Conservation (phyloP, 345 rosid genomes). For the Stellera chamaejasme region DNA sequence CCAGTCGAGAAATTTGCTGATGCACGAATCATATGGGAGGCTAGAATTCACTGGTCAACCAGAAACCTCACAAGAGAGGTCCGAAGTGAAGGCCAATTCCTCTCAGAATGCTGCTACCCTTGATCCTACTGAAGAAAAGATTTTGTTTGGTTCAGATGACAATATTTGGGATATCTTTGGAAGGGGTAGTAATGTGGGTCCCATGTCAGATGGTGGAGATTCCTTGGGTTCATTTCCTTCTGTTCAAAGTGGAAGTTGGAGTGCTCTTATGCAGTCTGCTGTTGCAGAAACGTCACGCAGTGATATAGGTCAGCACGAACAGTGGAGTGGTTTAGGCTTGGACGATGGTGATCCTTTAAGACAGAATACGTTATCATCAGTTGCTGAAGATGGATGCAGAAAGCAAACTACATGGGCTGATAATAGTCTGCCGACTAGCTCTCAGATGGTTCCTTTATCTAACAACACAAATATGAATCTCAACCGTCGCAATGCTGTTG, state of each 20-base stretch:
- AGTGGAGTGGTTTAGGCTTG: constrained; percentile 39
- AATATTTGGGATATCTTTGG: constrained; percentile 80
- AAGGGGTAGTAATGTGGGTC: constrained; percentile 29
- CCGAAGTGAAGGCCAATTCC: constrained; percentile 21
- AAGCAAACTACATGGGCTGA: constrained; percentile 30
- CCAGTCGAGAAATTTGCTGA: constrained; percentile 25
- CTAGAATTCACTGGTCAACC: constrained; percentile 30
- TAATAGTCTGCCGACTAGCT: constrained; percentile 22
- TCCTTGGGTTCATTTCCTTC: constrained; percentile 48
- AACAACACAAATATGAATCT: constrained; percentile 17
- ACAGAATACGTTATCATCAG: constrained; percentile 20
- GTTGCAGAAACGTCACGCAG: constrained; percentile 76
- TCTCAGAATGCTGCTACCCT: constrained; percentile 54
- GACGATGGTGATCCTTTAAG: constrained; percentile 22
- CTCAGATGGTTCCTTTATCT: constrained; percentile 21
- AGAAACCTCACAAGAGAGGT: constrained; percentile 37
- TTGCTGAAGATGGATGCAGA: constrained; percentile 23
- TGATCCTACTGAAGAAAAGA: constrained; percentile 88
- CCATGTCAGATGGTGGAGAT: constrained; percentile 41
- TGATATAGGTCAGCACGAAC: constrained; percentile 48
- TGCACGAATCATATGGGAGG: constrained; percentile 33
- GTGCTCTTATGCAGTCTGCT: constrained; percentile 99
- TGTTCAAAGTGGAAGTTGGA: constrained; percentile 93
- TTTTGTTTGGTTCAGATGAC: constrained; percentile 87
- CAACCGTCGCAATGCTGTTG: constrained; percentile 14